A percentile compares a stretch with the other conserved stretches of the same genome.
Evolutionary conservation across 257 asterid species (phyloP).

Genomic region (Capsicum rhomboideum): DNA sequence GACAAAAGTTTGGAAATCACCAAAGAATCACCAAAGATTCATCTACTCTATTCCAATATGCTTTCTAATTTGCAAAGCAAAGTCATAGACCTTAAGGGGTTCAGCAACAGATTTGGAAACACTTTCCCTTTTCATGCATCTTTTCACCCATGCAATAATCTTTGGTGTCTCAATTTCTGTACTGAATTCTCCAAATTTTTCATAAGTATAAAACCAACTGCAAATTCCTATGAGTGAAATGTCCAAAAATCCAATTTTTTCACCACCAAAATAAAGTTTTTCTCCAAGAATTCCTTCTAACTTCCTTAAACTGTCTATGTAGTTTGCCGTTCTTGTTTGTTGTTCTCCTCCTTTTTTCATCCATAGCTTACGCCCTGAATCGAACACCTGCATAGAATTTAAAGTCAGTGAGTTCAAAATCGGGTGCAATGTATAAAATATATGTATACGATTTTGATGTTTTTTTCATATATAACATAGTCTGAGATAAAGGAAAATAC

Average conservation of each 20-base stretch:
- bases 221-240: constrained; percentile 19
- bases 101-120: constrained; percentile 21
- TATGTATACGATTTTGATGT: not conserved
- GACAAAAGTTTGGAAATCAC: not conserved
- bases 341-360: constrained; percentile 26
- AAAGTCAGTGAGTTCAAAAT: not conserved
- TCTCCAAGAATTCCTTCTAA: constrained; percentile 39
- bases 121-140: constrained; percentile 15
- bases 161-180: constrained; percentile 17
- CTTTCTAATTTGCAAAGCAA: constrained; percentile 6
- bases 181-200: constrained; percentile 22
- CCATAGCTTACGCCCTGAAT: constrained; percentile 20
- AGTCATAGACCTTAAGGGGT: constrained; percentile 17
- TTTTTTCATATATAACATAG: not conserved
- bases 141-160: constrained; percentile 17
- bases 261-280: constrained; percentile 42
- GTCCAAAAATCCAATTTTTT: constrained; percentile 26
- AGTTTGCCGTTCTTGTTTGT: constrained; percentile 22
- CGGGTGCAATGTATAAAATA: not conserved
- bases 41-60: constrained; percentile 6
- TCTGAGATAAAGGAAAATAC: too few relatives aligned
- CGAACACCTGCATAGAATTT: constrained; percentile 5
- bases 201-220: constrained; percentile 31
- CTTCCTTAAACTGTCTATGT: constrained; percentile 14
- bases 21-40: not conserved